Conservation (phyloP, 2,329 filamentous ascomycete genomes). For the Aspergillus quadrilineatus region DNA sequence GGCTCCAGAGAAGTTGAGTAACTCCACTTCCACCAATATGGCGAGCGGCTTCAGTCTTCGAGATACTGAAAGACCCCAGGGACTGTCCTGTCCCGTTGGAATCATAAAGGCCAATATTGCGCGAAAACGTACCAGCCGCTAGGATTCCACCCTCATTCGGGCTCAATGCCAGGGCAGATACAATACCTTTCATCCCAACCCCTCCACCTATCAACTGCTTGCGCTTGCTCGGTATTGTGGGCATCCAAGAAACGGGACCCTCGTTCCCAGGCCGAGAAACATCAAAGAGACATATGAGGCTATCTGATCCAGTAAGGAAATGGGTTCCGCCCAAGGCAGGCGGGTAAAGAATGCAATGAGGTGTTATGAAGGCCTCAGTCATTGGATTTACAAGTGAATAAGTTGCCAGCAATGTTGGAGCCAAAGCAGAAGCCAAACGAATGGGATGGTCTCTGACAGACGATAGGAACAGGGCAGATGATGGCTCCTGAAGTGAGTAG, state of each 20-base stretch:
- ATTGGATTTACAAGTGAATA: slow-evolving; percentile 57
- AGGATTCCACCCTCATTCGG: slow-evolving; percentile 47
- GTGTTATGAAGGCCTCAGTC: slow-evolving; percentile 58
- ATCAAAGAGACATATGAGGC: slow-evolving; percentile 58
- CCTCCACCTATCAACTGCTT: slow-evolving; percentile 48
- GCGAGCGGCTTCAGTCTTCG: slow-evolving; percentile 38
- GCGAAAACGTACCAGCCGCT: slow-evolving; percentile 58
- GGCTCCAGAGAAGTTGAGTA: slow-evolving; percentile 58
- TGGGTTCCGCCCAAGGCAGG: slow-evolving; percentile 43
- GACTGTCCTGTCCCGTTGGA: slow-evolving; percentile 49
- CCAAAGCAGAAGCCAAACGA: slow-evolving; percentile 55
- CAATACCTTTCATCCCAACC: slow-evolving; percentile 55
- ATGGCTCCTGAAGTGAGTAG: slow-evolving; percentile 53
- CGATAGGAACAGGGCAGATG: slow-evolving; percentile 52
- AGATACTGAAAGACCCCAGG: slow-evolving; percentile 53
- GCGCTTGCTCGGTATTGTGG: slow-evolving; percentile 51
- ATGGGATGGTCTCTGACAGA: slow-evolving; percentile 57
- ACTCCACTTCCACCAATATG: slow-evolving; percentile 53
- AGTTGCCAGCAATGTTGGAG: slow-evolving; percentile 47
- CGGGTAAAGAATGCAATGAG: slow-evolving; percentile 57
- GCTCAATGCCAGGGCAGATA: slow-evolving; percentile 53
- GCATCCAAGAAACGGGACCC: slow-evolving; percentile 47
- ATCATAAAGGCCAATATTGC: slow-evolving; percentile 58
- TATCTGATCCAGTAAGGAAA: slow-evolving; percentile 59
- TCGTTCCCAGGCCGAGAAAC: slow-evolving; percentile 46